Conservation (phyloP, 345 rosid genomes). For the Eucalyptus tenuipes region DNA sequence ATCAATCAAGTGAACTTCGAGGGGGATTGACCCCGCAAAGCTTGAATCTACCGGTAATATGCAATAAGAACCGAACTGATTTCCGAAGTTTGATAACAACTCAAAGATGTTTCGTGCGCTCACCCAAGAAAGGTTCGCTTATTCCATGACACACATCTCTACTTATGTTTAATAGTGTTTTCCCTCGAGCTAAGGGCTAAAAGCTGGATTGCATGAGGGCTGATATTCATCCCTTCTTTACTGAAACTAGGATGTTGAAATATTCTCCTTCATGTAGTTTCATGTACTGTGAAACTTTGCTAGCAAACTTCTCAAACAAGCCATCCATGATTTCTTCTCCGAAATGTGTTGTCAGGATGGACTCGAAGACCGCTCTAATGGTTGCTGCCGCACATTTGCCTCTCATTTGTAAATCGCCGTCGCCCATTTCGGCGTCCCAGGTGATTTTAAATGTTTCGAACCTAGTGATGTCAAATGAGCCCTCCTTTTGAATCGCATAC, state of each 20-base stretch:
- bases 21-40: neutral
- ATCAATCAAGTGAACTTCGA: neutral
- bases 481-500: neutral
- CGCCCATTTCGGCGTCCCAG: neutral
- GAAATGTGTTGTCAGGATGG: neutral
- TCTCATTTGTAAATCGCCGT: neutral
- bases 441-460: neutral
- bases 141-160: neutral
- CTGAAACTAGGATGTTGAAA: neutral
- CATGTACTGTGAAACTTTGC: neutral
- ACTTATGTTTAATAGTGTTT: neutral
- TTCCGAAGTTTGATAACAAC: too few species aligned
- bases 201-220: neutral
- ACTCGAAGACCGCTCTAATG: neutral
- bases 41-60: too few species aligned
- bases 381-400: neutral
- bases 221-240: neutral
- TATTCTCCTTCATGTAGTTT: neutral
- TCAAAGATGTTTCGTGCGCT: neutral
- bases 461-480: neutral
- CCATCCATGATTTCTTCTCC: neutral
- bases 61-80: too few species aligned
- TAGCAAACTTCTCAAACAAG: neutral
- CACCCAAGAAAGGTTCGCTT: neutral
- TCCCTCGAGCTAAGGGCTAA: neutral